phyloP scores from a whole-genome alignment of 768 basidiomycete species.

The Suillus tomentosus region DNA sequence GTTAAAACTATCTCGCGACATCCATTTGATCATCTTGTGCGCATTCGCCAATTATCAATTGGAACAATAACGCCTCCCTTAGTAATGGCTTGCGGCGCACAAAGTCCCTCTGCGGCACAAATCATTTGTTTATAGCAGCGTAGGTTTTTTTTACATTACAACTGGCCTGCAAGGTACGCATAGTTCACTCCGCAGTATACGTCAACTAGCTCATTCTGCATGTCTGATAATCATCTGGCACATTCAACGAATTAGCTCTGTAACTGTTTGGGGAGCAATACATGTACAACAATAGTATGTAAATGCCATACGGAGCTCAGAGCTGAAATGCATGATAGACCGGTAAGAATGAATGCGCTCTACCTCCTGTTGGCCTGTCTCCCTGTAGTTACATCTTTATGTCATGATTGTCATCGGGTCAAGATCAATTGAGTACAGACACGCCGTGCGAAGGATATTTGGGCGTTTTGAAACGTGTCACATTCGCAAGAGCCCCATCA shows the following conservation, averaged over 20 bases:
- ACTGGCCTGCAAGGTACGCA: neutral
- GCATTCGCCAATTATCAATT: neutral
- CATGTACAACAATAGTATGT: neutral
- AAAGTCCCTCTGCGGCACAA: neutral
- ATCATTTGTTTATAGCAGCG: neutral
- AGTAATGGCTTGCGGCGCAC: neutral
- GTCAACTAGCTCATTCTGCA: neutral
- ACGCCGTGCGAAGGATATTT: neutral
- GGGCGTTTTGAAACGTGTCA: neutral
- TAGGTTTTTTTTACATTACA: neutral
- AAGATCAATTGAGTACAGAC: neutral
- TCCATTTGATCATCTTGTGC: neutral
- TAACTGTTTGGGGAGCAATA: neutral
- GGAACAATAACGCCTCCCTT: neutral
- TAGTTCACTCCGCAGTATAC: neutral
- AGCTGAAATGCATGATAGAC: too few relatives aligned
- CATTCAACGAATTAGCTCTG: neutral
- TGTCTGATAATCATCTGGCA: neutral
- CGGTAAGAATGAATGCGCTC: neutral
- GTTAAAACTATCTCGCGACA: neutral
- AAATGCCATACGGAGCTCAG: neutral
- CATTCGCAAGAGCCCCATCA: neutral
- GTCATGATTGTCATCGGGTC: neutral
- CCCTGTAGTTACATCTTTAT: neutral
- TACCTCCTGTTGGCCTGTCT: neutral